A percentile compares a stretch with the other conserved stretches of the same genome.
phyloP scores from a whole-genome alignment of 2,329 filamentous ascomycete species.

The Onygena corvina region DNA sequence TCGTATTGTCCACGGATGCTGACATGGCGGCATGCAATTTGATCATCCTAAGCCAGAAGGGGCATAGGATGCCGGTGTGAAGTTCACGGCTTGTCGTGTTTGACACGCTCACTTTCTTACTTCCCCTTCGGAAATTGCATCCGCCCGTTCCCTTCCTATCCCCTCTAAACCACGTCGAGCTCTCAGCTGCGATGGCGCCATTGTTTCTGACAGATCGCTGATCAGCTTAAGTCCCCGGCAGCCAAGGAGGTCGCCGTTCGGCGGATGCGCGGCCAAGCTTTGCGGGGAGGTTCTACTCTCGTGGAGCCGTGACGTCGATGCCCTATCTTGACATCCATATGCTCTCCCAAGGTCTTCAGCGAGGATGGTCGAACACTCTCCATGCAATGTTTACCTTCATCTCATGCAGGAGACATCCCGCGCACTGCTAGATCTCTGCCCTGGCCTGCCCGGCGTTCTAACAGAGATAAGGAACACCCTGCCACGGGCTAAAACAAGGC shows the following conservation, averaged over 20 bases:
- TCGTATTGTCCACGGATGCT: neutral
- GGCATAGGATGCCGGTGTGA: neutral
- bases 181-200: neutral
- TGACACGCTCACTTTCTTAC: neutral
- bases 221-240: neutral
- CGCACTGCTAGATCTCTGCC: too few species aligned
- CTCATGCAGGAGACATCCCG: too few species aligned
- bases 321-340: too few species aligned
- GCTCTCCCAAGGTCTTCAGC: too few species aligned
- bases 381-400: too few species aligned
- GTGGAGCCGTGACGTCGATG: too few species aligned
- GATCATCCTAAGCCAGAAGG: neutral
- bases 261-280: neutral
- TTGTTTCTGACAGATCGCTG: neutral
- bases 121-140: neutral
- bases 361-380: too few species aligned
- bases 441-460: neutral
- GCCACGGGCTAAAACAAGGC: neutral
- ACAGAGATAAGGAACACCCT: neutral
- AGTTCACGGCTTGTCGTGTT: neutral
- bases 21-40: conserved; percentile 3
- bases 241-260: conserved; percentile 2
- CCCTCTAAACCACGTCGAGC: neutral
- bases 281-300: conserved; percentile 4
- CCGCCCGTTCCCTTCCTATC: too few species aligned